Conservation (phyloP, 371 early-diverging fungal genomes). For the Circinella umbellata region DNA sequence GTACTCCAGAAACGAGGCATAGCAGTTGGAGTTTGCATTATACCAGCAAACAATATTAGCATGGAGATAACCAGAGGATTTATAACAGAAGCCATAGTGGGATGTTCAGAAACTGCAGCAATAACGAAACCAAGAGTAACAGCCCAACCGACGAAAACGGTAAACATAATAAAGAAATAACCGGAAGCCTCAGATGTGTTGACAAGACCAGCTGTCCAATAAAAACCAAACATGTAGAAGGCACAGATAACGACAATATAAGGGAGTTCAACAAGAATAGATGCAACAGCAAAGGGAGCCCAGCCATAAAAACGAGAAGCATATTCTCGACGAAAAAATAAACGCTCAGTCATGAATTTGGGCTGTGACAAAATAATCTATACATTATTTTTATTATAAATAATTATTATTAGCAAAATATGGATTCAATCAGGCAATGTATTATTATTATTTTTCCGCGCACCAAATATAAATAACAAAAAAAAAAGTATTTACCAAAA, state of each 20-base stretch:
- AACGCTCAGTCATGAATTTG: conserved; percentile 69
- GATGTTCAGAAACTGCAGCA: conserved; percentile 42
- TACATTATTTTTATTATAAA: too few relatives aligned
- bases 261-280: conserved; percentile 58
- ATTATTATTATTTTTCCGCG: too few relatives aligned
- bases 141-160: conserved; percentile 63
- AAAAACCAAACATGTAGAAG: conserved; percentile 57
- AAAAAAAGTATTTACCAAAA: conserved; percentile 18
- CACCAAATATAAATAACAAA: too few relatives aligned
- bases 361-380: conserved; percentile 46
- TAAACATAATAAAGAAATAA: conserved; percentile 63
- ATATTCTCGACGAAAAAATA: conserved; percentile 67
- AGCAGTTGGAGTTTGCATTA: conserved; percentile 56
- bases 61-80: conserved; percentile 64
- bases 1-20: conserved; percentile 75
- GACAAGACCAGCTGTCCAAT: conserved; percentile 71
- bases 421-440: too few relatives aligned
- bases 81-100: conserved; percentile 61
- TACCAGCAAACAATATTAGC: conserved; percentile 68
- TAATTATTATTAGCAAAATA: too few relatives aligned
- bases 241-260: conserved; percentile 52
- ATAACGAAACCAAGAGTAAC: conserved; percentile 70
- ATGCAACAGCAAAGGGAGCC: conserved; percentile 57
- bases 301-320: conserved; percentile 71
- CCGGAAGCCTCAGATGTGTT: conserved; percentile 44